Percentiles rank a stretch among this genome's conserved stretches.
Conservation (phyloP, 768 basidiomycete species). For the Russula griseocarnosa region DNA sequence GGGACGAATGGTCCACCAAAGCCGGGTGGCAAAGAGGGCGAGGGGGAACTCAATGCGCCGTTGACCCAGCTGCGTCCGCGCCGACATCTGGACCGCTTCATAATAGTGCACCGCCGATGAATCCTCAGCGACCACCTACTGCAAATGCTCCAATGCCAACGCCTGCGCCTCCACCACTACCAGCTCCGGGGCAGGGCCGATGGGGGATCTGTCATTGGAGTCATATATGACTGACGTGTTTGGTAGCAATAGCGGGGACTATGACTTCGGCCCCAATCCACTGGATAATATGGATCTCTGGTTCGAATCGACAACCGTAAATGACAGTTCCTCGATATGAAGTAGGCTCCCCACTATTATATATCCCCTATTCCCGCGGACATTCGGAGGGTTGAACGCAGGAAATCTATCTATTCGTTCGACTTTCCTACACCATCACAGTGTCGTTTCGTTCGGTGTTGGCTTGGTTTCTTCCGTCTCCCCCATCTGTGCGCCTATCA, state of each 20-base stretch:
- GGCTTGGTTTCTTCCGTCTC: conserved; percentile 2
- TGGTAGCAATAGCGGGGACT: conserved; percentile 10
- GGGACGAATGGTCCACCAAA: conserved; percentile 26
- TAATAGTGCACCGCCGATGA: conserved; percentile 7
- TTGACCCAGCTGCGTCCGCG: conserved; percentile 10
- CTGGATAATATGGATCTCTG: conserved; percentile 13
- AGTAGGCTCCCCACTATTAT: not conserved
- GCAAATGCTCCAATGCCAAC: conserved; percentile 14
- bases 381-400: not conserved
- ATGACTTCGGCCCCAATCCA: conserved; percentile 7
- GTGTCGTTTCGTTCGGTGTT: conserved; percentile 9
- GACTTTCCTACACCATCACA: not conserved
- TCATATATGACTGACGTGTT: conserved; percentile 21
- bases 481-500: not conserved
- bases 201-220: conserved; percentile 13
- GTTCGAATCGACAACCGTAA: conserved; percentile 13
- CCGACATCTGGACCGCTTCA: conserved; percentile 25
- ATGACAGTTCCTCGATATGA: conserved; percentile 14
- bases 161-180: conserved; percentile 1
- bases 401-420: not conserved
- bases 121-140: conserved; percentile 23
- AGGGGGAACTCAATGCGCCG: conserved; percentile 17
- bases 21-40: conserved; percentile 16
- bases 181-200: not conserved
- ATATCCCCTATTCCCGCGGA: not conserved